phyloP scores from a whole-genome alignment of 345 rosid genomes.

The Durio zibethinus region DNA sequence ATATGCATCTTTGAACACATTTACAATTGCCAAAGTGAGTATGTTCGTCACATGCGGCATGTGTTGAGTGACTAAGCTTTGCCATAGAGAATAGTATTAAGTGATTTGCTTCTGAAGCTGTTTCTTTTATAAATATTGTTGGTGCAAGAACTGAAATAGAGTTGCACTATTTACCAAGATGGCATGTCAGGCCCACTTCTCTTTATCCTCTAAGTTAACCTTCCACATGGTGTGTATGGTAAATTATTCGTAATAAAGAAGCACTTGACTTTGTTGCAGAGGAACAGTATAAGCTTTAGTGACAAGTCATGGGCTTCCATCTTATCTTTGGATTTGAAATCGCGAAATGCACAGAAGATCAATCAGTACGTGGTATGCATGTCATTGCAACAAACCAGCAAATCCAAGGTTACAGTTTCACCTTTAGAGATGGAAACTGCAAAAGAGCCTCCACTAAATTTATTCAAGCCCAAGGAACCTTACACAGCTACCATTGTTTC shows the following conservation, averaged over 20 bases:
- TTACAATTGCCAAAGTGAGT: background rate
- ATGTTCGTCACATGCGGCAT: background rate
- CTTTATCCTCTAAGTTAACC: background rate
- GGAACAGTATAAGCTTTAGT: conserved; percentile 47
- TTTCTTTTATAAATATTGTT: conserved; percentile 11
- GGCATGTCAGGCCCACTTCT: background rate
- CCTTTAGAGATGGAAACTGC: conserved; percentile 74
- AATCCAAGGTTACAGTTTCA: conserved; percentile 65
- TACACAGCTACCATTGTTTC: conserved; percentile 90
- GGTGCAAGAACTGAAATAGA: conserved; percentile 1
- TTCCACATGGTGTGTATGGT: conserved; percentile 5
- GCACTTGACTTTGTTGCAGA: conserved; percentile 39
- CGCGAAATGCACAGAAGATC: conserved; percentile 30
- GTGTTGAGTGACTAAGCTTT: background rate
- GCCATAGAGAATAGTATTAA: background rate
- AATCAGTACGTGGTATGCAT: conserved; percentile 48
- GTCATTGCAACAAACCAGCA: conserved; percentile 86
- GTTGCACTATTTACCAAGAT: background rate
- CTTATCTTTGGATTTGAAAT: conserved; percentile 41
- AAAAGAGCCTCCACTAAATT: conserved; percentile 71
- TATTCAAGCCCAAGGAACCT: conserved; percentile 82
- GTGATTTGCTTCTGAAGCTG: conserved; percentile 5
- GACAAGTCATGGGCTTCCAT: conserved; percentile 52
- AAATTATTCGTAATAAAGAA: background rate
- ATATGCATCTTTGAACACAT: background rate